Conservation (phyloP, 192 early-diverging fungal genomes). For the Linnemannia schmuckeri region DNA sequence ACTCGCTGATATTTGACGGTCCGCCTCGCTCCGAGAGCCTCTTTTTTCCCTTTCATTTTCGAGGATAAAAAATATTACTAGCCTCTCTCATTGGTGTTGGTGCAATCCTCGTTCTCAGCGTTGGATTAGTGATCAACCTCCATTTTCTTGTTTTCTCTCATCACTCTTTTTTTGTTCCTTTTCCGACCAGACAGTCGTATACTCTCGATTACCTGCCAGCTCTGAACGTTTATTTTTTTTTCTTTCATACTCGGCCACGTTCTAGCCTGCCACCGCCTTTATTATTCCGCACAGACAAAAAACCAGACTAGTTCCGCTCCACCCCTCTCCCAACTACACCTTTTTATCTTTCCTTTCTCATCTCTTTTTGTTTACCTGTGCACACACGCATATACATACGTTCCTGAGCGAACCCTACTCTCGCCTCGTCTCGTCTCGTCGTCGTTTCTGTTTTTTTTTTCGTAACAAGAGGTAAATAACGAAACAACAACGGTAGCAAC, state of each 20-base stretch:
- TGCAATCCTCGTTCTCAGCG: neutral
- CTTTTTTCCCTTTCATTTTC: neutral
- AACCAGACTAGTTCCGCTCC: neutral
- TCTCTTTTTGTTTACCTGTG: neutral
- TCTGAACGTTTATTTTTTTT: neutral
- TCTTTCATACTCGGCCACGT: neutral
- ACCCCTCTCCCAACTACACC: neutral
- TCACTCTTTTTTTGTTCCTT: neutral
- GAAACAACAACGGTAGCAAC: neutral
- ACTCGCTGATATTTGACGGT: neutral
- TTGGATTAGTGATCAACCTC: neutral
- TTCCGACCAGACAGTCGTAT: neutral
- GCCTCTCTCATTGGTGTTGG: neutral
- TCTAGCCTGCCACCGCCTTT: neutral
- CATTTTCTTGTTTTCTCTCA: neutral
- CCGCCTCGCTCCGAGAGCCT: slow-evolving; percentile 3
- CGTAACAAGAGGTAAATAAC: neutral
- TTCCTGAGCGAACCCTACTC: neutral
- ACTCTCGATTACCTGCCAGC: neutral
- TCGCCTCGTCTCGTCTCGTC: neutral
- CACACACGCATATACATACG: neutral
- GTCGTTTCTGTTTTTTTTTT: neutral
- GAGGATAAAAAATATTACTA: neutral
- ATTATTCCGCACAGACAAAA: neutral
- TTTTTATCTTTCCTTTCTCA: neutral